These are phyloP conservation scores for Plasmodium vinckei DNA, from an alignment of 169 alveolate species.

Conservation along the genomic window DNA sequence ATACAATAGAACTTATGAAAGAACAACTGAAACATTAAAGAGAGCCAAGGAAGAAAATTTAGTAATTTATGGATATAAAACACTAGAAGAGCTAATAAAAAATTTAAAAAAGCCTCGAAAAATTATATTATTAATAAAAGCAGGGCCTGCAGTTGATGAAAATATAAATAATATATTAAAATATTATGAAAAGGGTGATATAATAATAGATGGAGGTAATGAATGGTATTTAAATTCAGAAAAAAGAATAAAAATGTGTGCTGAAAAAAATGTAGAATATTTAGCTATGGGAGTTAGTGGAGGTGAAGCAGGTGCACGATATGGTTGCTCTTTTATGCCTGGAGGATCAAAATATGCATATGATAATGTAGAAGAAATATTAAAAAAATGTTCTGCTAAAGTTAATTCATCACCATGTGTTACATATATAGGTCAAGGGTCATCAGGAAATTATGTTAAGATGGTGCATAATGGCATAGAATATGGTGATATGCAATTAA, in stretches of 20 bases:
- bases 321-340: slow-evolving; percentile 89
- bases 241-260: slow-evolving; percentile 74
- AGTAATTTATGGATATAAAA: slow-evolving; percentile 66
- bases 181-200: slow-evolving; percentile 80
- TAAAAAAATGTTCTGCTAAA: slow-evolving; percentile 79
- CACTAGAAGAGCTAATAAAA: slow-evolving; percentile 81
- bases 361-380: slow-evolving; percentile 78
- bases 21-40: slow-evolving; percentile 72
- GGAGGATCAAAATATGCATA: slow-evolving; percentile 86
- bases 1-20: slow-evolving; percentile 79
- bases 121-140: slow-evolving; percentile 85
- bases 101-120: slow-evolving; percentile 82
- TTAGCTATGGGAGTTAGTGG: slow-evolving; percentile 91
- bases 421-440: slow-evolving; percentile 87
- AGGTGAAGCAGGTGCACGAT: slow-evolving; percentile 89
- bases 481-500: slow-evolving; percentile 88
- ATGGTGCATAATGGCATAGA: slow-evolving; percentile 92
- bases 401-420: slow-evolving; percentile 76
- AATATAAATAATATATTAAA: slow-evolving; percentile 74
- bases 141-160: slow-evolving; percentile 84
- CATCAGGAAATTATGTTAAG: slow-evolving; percentile 90
- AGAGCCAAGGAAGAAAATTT: slow-evolving; percentile 77
- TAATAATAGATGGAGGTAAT: slow-evolving; percentile 90
- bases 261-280: slow-evolving; percentile 74
- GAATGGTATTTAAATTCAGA: slow-evolving; percentile 89